Conservation (phyloP, 768 basidiomycete genomes). For the Dioszegia hungarica region DNA sequence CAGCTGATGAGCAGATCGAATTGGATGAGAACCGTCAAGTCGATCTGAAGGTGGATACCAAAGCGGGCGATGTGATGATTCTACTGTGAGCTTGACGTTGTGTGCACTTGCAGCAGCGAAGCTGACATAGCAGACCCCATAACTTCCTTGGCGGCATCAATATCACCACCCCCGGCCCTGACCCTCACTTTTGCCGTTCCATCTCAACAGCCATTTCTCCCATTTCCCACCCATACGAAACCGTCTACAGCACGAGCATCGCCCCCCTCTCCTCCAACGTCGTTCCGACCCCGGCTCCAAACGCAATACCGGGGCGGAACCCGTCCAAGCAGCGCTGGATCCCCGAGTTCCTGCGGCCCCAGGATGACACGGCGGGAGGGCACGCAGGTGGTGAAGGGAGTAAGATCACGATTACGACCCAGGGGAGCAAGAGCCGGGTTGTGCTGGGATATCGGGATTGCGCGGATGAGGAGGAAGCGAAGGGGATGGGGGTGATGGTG, state of each 20-base stretch:
- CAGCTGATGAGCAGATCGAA: slow-evolving; percentile 22
- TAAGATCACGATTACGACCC: slow-evolving; percentile 23
- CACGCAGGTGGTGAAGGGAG: slow-evolving; percentile 25
- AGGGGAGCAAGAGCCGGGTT: slow-evolving; percentile 22
- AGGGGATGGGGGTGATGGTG: slow-evolving; percentile 25
- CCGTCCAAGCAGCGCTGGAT: slow-evolving; percentile 18
- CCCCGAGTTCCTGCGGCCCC: slow-evolving; percentile 18
- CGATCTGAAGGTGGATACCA: slow-evolving; percentile 36
- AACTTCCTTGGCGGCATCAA: slow-evolving; percentile 31
- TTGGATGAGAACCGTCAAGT: slow-evolving; percentile 32
- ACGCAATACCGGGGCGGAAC: slow-evolving; percentile 3
- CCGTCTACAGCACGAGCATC: slow-evolving; percentile 31
- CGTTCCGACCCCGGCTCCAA: background rate
- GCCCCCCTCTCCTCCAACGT: slow-evolving; percentile 14
- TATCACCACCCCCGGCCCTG: slow-evolving; percentile 21
- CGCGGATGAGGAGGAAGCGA: slow-evolving; percentile 27
- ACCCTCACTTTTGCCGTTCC: slow-evolving; percentile 23
- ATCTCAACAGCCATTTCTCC: slow-evolving; percentile 21
- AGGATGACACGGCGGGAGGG: slow-evolving; percentile 17
- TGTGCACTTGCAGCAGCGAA: background rate
- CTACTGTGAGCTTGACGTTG: slow-evolving; percentile 23
- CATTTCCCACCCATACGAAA: slow-evolving; percentile 29
- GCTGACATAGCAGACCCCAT: slow-evolving; percentile 21
- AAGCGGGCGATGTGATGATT: slow-evolving; percentile 34
- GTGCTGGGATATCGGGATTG: slow-evolving; percentile 34